These are phyloP conservation scores for Phytophthora macrochlamydospora DNA, from an alignment of 352 stramenopile genomes.

Conservation along the genomic window DNA sequence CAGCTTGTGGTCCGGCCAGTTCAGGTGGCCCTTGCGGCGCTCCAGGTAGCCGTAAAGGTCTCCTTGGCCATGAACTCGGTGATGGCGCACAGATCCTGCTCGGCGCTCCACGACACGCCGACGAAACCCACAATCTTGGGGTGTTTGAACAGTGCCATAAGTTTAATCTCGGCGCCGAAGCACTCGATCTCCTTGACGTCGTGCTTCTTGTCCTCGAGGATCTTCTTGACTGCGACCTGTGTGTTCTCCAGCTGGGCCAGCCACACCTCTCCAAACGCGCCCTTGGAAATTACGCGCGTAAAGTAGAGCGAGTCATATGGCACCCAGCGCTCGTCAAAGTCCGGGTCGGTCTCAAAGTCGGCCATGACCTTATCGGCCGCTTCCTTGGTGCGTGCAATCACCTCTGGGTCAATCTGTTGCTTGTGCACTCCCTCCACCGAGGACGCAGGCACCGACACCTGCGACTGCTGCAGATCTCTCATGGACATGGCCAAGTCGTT, in stretches of 20 bases:
- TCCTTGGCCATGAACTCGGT: slow-evolving; percentile 59
- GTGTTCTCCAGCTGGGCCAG: slow-evolving; percentile 79
- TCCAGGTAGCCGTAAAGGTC: slow-evolving; percentile 49
- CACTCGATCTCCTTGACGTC: slow-evolving; percentile 86
- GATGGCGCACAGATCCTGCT: slow-evolving; percentile 52
- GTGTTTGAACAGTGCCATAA: slow-evolving; percentile 56
- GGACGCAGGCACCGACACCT: slow-evolving; percentile 10
- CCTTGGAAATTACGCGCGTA: slow-evolving; percentile 75
- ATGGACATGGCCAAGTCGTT: slow-evolving; percentile 27
- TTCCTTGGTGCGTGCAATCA: slow-evolving; percentile 41
- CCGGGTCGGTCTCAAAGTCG: slow-evolving; percentile 61
- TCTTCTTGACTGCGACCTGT: slow-evolving; percentile 84
- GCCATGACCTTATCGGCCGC: slow-evolving; percentile 60
- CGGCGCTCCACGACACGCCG: slow-evolving; percentile 54
- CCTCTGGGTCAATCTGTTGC: slow-evolving; percentile 27
- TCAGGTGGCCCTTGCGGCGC: slow-evolving; percentile 26
- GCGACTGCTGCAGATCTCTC: slow-evolving; percentile 37
- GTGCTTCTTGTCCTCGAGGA: slow-evolving; percentile 79
- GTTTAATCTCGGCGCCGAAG: slow-evolving; percentile 55
- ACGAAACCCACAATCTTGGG: slow-evolving; percentile 58
- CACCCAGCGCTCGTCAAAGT: slow-evolving; percentile 58
- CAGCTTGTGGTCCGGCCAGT: slow-evolving; percentile 40
- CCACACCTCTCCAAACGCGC: slow-evolving; percentile 85
- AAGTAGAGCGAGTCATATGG: slow-evolving; percentile 79
- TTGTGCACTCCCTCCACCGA: slow-evolving; percentile 26